Base-by-base conservation (phyloP, 1,139 yeast species). In the Suhomyces guaymorum region DNA sequence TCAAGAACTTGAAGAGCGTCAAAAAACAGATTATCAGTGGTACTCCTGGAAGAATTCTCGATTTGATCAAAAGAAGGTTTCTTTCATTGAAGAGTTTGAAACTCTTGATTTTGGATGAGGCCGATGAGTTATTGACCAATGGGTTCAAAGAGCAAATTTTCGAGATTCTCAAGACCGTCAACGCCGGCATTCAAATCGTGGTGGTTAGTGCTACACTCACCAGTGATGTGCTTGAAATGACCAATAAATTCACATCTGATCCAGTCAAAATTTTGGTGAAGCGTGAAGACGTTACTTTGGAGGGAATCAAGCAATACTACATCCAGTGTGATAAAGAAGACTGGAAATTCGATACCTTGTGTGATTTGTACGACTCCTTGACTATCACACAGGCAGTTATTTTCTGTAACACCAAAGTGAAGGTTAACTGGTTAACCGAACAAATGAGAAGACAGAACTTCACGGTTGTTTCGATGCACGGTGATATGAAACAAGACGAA, bases 1-100 rank as follows among this genome's bases (percentile, higher is more conserved):
- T 82, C 31, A 82, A 82, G 54, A 78, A 77, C 45, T 66, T 90
- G 32, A 73, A 75, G 32, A 33, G 25, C 10, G 80, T 75, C 48
- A 95, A 95, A 12, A 92, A 84, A 51, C 96, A 90, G 53, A 80
- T 90, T n/a, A 84, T 92, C 6, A 88, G 95, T 63, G 98, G 97
- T 7, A 92, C 98, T 1, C 98, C 98, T 0, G 98, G 98, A 12
- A 73, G 97, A 51, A 95, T 89, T 4, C 63, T 82, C 24, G 98
- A 92, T 62, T 79, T 90, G 79, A 78, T 90, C 40, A 86, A 85
- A 52, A 74, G 97, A 54, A 73, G 90, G 42, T 73, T 70, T 41
- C 66, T 90, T 39, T 67, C 69, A 30, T 75, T 89, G 3, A 75
- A 95, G 47, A 73, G 78, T 49, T 74, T 89, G 33, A 88, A 89